Base-by-base conservation (phyloP, 2,329 filamentous ascomycete genomes). In the Fusarium sp. region DNA sequence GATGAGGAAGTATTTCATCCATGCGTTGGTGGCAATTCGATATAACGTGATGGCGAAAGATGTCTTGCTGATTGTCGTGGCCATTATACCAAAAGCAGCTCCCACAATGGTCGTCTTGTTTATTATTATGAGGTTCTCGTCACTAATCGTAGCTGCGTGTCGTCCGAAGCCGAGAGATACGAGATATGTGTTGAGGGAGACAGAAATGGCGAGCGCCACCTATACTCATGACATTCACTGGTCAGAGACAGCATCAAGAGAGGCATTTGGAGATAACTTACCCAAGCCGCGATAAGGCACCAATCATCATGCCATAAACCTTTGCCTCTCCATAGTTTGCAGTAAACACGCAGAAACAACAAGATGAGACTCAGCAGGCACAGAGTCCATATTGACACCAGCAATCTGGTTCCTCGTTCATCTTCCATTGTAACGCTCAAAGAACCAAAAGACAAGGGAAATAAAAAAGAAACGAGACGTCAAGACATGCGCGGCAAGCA, bases 271-370 rank as follows among this genome's bases (percentile, higher is more conserved):
- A 40, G 46, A 52, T 9, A 35, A 79, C 80, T 40, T 78, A 82
- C 81, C 81, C 80, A 82, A 16, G 81, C 74, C 15, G 70, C 65
- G n/a, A 83, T 77, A 52, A 83, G 70, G 21, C 81, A 52, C 67
- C 81, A 79, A 69, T 83, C 82, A 63, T 83, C 82, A 78, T 80
- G 82, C 79, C 81, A 83, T 32, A 83, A 40, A 50, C 81, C 81
- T 40, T 79, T 77, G 3, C 78, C 78, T 18, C 80, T 77, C 74
- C 78, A 80, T 33, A 79, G 53, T 56, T 83, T 83, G 77, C 81
- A 83, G 76, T 83, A 83, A 35, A 82, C 58, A 10, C 82, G 76
- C 23, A 83, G 60, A 16, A 72, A 69, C 9, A 83, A 62, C 21
- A 82, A 49, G 2, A 81, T 53, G 8, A 68, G 77, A 42, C 74